Percentiles rank a stretch among this genome's conserved stretches.
These are phyloP conservation scores for Jamesozyma gamospora DNA, from an alignment of 805 yeast species.

Conservation along the genomic window DNA sequence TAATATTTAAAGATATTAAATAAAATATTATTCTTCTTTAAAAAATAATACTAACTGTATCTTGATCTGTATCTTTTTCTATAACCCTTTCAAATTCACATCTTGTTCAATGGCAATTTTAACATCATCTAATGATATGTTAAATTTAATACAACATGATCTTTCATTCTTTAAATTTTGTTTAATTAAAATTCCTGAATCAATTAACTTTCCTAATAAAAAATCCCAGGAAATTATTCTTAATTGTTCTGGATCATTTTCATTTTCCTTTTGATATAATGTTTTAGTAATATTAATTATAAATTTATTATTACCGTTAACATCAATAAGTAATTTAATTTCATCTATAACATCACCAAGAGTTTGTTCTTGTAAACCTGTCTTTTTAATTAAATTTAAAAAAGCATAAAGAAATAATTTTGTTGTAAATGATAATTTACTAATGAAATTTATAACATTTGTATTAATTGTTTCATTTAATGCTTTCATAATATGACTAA, in stretches of 20 bases:
- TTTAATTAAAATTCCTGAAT: conserved; percentile 64
- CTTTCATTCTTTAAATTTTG: conserved; percentile 65
- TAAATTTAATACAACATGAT: conserved; percentile 50
- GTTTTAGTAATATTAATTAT: conserved; percentile 27
- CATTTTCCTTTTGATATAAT: conserved; percentile 28
- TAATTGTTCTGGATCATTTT: conserved; percentile 23
- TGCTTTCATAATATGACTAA: conserved; percentile 69
- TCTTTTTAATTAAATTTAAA: conserved; percentile 51
- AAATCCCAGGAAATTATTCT: conserved; percentile 45
- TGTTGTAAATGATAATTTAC: conserved; percentile 52
- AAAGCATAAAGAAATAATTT: conserved; percentile 67
- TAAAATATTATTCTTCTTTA: neutral
- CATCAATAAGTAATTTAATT: conserved; percentile 42
- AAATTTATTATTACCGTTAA: conserved; percentile 28
- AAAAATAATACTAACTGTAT: no score
- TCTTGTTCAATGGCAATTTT: conserved; percentile 51
- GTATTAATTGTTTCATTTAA: conserved; percentile 69
- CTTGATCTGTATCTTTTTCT: neutral
- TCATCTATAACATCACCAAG: conserved; percentile 77
- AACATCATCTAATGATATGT: conserved; percentile 63
- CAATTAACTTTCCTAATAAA: conserved; percentile 59
- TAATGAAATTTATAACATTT: conserved; percentile 53
- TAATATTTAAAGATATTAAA: neutral
- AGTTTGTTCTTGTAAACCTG: conserved; percentile 60
- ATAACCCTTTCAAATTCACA: conserved; percentile 31